phyloP scores from a whole-genome alignment of 2,329 filamentous ascomycete genomes.

The Arthrobotrys megalospora region DNA sequence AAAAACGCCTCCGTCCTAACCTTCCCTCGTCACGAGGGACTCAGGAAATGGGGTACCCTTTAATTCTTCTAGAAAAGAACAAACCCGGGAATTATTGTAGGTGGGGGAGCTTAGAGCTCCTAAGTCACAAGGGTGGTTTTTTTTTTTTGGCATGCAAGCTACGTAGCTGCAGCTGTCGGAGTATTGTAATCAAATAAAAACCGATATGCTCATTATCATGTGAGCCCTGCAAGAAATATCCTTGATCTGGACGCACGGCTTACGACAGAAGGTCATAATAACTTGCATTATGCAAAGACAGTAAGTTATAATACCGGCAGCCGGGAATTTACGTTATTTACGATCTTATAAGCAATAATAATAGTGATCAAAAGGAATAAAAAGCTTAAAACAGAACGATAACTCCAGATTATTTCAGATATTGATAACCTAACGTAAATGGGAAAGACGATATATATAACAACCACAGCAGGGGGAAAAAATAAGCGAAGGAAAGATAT shows the following conservation, averaged over 20 bases:
- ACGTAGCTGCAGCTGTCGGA: slow-evolving; percentile 11
- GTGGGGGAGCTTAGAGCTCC: slow-evolving; percentile 26
- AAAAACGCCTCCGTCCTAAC: neutral
- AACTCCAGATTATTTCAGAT: slow-evolving; percentile 33
- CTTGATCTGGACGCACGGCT: slow-evolving; percentile 23
- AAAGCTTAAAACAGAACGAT: slow-evolving; percentile 20
- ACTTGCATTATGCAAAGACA: slow-evolving; percentile 1
- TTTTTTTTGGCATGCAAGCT: neutral
- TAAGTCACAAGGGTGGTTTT: neutral
- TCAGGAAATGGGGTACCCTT: neutral
- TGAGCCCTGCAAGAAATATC: slow-evolving; percentile 5
- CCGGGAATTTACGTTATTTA: neutral
- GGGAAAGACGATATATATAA: slow-evolving; percentile 19
- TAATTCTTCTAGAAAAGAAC: slow-evolving; percentile 1
- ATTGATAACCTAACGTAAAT: slow-evolving; percentile 26
- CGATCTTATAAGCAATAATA: neutral
- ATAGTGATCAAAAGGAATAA: slow-evolving; percentile 12
- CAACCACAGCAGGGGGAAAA: neutral
- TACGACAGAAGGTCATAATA: slow-evolving; percentile 8
- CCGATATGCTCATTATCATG: slow-evolving; percentile 15
- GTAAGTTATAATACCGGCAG: neutral
- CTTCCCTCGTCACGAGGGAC: neutral
- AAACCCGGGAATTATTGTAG: neutral
- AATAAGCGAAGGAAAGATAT: slow-evolving; percentile 19
- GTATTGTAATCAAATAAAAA: slow-evolving; percentile 17